Conservation (phyloP, 257 asterid genomes). For the Solanum ossicruentum region DNA sequence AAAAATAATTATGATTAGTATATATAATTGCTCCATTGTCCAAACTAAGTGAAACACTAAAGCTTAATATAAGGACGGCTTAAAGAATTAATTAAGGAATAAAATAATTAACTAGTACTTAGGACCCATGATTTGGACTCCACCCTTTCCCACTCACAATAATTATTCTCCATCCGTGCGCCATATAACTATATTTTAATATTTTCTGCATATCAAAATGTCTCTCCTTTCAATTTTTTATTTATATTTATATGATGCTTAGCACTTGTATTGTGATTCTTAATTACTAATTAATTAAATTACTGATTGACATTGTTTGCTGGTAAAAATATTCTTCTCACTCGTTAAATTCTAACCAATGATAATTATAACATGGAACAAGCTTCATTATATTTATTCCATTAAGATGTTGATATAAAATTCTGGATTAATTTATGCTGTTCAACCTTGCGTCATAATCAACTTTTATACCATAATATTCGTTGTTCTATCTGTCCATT, state of each 20-base stretch:
- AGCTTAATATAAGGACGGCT: slow-evolving; percentile 25
- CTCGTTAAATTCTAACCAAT: not conserved
- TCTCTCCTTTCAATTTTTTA: slow-evolving; percentile 2
- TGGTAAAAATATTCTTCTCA: not conserved
- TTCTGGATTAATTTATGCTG: not conserved
- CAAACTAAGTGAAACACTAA: slow-evolving; percentile 29
- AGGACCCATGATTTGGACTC: slow-evolving; percentile 35
- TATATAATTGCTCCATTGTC: slow-evolving; percentile 15
- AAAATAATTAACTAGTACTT: not conserved
- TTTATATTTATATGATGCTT: not conserved
- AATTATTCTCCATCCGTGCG: slow-evolving; percentile 38
- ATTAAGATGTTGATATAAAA: not conserved
- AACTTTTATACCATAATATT: not conserved
- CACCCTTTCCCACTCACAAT: slow-evolving; percentile 12
- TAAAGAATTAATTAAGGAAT: not conserved
- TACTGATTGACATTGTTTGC: not conserved
- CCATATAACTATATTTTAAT: not conserved
- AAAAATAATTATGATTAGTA: not conserved
- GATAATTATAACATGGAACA: not conserved
- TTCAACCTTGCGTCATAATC: not conserved
- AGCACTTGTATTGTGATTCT: not conserved
- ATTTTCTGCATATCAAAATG: slow-evolving; percentile 12
- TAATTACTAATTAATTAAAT: not conserved
- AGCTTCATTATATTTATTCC: not conserved
- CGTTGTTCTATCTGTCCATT: not conserved